Conservation (phyloP, 495 filamentous ascomycete species). For the Aspergillus mulundensis region DNA sequence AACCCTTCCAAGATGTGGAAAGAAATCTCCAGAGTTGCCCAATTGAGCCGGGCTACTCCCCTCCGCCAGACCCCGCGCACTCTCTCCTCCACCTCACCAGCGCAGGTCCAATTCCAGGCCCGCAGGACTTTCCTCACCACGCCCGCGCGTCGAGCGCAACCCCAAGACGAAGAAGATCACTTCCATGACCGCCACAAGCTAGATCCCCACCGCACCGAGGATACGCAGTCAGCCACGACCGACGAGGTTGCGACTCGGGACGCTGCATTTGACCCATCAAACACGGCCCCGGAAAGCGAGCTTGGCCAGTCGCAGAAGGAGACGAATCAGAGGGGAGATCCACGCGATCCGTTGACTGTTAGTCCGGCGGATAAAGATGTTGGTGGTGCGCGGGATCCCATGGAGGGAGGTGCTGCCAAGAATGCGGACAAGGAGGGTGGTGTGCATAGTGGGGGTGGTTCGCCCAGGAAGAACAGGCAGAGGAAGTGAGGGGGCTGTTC, state of each 20-base stretch:
- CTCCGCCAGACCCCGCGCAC: not conserved
- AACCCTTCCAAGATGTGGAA: constrained; percentile 6
- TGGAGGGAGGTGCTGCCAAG: constrained; percentile 47
- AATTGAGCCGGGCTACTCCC: not conserved
- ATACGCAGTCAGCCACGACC: constrained; percentile 56
- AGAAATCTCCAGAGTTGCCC: not conserved
- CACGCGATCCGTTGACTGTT: constrained; percentile 51
- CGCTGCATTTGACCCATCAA: constrained; percentile 56
- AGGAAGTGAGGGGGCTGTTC: constrained; percentile 14
- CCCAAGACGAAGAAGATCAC: constrained; percentile 28
- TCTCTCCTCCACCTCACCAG: not conserved
- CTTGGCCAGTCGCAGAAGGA: constrained; percentile 38
- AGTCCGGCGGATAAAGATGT: constrained; percentile 58
- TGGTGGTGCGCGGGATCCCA: constrained; percentile 41
- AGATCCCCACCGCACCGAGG: constrained; percentile 52
- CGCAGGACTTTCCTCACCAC: constrained; percentile 9
- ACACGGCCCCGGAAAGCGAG: constrained; percentile 54
- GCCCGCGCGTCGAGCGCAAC: constrained; percentile 6
- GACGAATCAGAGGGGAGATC: constrained; percentile 22
- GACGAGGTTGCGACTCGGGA: constrained; percentile 45
- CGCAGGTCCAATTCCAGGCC: not conserved
- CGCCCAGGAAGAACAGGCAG: constrained; percentile 41
- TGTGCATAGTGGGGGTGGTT: constrained; percentile 42
- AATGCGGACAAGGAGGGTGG: constrained; percentile 32
- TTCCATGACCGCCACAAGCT: constrained; percentile 53